Conservation (phyloP, 164 flowering plant species). For the Pachysandra terminalis region DNA sequence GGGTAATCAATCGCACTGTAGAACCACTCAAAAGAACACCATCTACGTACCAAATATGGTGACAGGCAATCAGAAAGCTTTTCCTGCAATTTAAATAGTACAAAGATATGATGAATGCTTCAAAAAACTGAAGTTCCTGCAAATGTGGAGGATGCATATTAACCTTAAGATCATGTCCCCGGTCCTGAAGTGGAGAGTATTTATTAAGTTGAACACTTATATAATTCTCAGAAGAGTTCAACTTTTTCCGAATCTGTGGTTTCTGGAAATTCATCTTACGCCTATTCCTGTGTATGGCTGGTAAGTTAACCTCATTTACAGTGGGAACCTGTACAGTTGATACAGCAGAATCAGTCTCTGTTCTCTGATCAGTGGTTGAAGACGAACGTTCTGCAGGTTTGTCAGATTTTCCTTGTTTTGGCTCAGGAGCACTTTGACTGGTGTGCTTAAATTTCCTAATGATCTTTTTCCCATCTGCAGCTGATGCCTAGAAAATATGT, state of each 20-base stretch:
- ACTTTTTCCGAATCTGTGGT: constrained; percentile 25
- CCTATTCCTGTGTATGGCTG: constrained; percentile 58
- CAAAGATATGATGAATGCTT: background rate
- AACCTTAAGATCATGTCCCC: too few relatives aligned
- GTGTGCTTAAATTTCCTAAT: constrained; percentile 33
- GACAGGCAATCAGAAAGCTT: constrained; percentile 58
- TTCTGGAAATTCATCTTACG: constrained; percentile 55
- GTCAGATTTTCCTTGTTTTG: too few relatives aligned
- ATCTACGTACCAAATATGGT: constrained; percentile 55
- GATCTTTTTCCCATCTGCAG: constrained; percentile 39
- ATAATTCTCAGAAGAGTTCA: constrained; percentile 29
- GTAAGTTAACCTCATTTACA: constrained; percentile 32
- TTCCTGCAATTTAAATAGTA: constrained; percentile 42
- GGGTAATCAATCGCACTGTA: too few relatives aligned
- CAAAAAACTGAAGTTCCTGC: background rate
- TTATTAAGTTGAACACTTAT: constrained; percentile 26
- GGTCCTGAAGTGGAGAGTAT: constrained; percentile 24
- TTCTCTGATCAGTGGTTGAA: constrained; percentile 38
- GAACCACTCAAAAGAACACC: constrained; percentile 87
- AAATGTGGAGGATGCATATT: constrained; percentile 1
- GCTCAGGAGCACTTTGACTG: constrained; percentile 34
- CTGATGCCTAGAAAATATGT: constrained; percentile 31
- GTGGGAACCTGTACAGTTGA: constrained; percentile 38
- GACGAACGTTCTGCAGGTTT: constrained; percentile 41
- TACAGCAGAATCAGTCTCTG: constrained; percentile 33